A percentile compares a stretch with the other conserved stretches of the same genome.
Conservation (phyloP, 192 early-diverging fungal species). For the Jimgerdemannia lactiflua region DNA sequence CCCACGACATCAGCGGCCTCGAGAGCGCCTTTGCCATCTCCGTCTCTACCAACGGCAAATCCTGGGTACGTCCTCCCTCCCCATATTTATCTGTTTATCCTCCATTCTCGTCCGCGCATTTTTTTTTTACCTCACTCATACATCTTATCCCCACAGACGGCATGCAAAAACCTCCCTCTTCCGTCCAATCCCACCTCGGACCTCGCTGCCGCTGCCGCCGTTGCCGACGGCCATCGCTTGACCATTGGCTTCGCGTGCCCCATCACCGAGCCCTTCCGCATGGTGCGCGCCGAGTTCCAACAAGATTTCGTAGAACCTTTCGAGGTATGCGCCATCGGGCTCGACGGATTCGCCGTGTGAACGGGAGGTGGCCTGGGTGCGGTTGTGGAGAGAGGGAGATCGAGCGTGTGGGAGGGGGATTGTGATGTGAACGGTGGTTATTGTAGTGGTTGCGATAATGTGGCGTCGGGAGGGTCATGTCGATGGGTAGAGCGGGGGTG, state of each 20-base stretch:
- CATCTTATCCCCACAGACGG: not conserved
- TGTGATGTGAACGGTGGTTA: too few relatives aligned
- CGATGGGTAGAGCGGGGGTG: too few relatives aligned
- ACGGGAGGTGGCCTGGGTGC: too few relatives aligned
- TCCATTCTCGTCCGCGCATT: not conserved
- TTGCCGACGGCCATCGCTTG: not conserved
- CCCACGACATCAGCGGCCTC: not conserved
- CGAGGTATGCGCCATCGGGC: not conserved
- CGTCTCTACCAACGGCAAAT: not conserved
- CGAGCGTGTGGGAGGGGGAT: too few relatives aligned
- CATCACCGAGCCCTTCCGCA: not conserved
- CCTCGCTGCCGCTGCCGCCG: not conserved
- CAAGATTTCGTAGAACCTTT: not conserved
- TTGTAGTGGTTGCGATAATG: too few relatives aligned
- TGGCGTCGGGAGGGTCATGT: too few relatives aligned
- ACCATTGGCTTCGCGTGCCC: slow-evolving; percentile 1
- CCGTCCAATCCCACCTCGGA: not conserved
- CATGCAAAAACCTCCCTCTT: not conserved
- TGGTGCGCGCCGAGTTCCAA: not conserved
- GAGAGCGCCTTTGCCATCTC: not conserved
- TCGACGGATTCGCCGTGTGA: not conserved
- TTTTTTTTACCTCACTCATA: not conserved
- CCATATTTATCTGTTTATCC: not conserved
- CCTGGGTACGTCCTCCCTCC: not conserved
- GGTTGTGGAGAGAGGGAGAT: too few relatives aligned